A percentile compares a stretch with the other conserved stretches of the same genome.
Evolutionary conservation across 306 rosid genomes (phyloP).

Genomic region (Lithocarpus polystachyus): DNA sequence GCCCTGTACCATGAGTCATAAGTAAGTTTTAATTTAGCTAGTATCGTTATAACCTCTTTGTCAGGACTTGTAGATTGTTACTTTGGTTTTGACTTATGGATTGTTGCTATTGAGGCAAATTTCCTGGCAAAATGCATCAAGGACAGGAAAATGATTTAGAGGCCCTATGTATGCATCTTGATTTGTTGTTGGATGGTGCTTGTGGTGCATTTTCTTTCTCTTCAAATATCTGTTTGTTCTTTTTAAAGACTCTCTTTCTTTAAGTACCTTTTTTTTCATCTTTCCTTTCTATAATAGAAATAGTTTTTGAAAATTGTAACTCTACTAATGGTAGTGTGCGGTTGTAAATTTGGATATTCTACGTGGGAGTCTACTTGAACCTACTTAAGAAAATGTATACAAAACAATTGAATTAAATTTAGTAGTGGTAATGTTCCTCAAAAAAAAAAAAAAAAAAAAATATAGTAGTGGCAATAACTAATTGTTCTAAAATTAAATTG

Average conservation of each 20-base stretch:
- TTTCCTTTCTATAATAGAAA: background rate
- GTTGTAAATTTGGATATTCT: background rate
- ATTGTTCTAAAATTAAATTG: background rate
- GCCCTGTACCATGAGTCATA: no score
- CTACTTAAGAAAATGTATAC: background rate
- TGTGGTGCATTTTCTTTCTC: background rate
- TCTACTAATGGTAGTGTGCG: background rate
- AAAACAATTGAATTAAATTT: background rate
- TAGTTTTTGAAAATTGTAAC: background rate
- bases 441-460: no score
- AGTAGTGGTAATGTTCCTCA: background rate
- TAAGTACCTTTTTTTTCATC: background rate
- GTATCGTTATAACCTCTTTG: background rate
- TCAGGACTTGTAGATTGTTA: background rate
- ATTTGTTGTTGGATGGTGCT: background rate
- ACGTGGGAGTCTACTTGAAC: background rate
- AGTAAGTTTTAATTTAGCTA: background rate
- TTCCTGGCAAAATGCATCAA: background rate
- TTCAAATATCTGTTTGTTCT: background rate
- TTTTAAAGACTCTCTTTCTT: background rate
- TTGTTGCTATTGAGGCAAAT: background rate
- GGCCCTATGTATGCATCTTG: background rate
- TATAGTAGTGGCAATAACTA: background rate
- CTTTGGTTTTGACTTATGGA: background rate
- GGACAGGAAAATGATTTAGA: background rate